These are phyloP conservation scores for Penicillium sumatraense DNA, from an alignment of 2,329 filamentous ascomycete species.

Conservation along the genomic window DNA sequence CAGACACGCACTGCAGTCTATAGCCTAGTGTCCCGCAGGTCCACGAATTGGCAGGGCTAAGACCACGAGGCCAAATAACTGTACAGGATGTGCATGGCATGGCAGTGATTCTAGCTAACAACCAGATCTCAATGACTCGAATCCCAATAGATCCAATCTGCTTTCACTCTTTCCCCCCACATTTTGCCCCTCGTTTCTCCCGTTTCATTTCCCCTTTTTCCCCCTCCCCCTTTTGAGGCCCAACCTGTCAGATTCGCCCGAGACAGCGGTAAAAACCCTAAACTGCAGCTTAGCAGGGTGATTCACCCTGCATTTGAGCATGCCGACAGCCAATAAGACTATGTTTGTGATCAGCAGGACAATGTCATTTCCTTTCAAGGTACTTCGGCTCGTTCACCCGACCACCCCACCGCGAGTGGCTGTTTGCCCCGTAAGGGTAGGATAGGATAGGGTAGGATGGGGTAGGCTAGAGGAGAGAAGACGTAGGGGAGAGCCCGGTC, in stretches of 20 bases:
- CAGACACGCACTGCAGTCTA: not conserved
- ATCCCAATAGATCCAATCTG: conserved; percentile 1
- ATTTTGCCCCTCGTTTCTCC: not conserved
- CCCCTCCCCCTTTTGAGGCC: conserved; percentile 8
- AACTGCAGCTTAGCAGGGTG: conserved; percentile 8
- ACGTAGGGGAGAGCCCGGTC: too few species aligned
- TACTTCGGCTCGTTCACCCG: conserved; percentile 10
- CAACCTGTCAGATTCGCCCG: conserved; percentile 12
- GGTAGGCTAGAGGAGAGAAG: too few species aligned
- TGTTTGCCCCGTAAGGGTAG: conserved; percentile 8
- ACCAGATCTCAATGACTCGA: conserved; percentile 17
- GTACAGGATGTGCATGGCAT: conserved; percentile 6
- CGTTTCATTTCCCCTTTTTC: not conserved
- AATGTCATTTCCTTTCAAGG: conserved; percentile 6
- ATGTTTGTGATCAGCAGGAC: conserved; percentile 17
- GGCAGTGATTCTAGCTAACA: conserved; percentile 9
- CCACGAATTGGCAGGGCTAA: conserved; percentile 5
- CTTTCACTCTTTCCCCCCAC: not conserved
- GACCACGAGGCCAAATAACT: conserved; percentile 6
- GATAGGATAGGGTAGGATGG: too few species aligned
- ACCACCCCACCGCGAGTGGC: not conserved
- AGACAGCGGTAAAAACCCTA: conserved; percentile 9
- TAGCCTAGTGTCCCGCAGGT: conserved; percentile 5
- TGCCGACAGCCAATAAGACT: conserved; percentile 8
- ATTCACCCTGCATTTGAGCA: conserved; percentile 16